These are phyloP conservation scores for Colletotrichum acutatum DNA, from an alignment of 2,329 filamentous ascomycete genomes.

Conservation along the genomic window DNA sequence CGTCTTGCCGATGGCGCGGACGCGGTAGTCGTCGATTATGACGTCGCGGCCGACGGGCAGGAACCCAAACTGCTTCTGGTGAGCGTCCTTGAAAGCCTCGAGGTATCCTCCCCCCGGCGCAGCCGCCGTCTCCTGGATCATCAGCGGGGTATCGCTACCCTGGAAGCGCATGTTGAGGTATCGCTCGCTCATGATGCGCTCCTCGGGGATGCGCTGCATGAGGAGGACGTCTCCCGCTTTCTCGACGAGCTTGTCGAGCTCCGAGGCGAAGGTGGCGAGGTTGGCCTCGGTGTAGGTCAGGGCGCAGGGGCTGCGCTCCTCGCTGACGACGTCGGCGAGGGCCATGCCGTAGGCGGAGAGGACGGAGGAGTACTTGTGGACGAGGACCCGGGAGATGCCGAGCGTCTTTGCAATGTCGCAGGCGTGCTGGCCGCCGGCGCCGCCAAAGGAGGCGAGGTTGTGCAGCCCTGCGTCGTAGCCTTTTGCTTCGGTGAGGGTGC, in stretches of 20 bases:
- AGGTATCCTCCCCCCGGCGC: constrained; percentile 38
- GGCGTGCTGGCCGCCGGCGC: constrained; percentile 53
- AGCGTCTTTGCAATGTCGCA: constrained; percentile 49
- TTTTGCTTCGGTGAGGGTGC: constrained; percentile 48
- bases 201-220: constrained; percentile 23
- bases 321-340: constrained; percentile 49
- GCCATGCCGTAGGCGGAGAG: constrained; percentile 56
- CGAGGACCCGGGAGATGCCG: constrained; percentile 49
- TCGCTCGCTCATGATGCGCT: constrained; percentile 40
- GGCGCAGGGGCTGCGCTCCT: constrained; percentile 45
- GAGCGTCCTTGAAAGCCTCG: constrained; percentile 47
- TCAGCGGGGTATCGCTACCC: constrained; percentile 55
- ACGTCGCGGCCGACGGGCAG: constrained; percentile 48
- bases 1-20: constrained; percentile 48
- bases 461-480: constrained; percentile 48
- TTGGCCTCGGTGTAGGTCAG: constrained; percentile 36
- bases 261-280: constrained; percentile 34
- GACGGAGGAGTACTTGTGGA: constrained; percentile 46
- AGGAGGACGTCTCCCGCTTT: constrained; percentile 52
- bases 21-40: constrained; percentile 54
- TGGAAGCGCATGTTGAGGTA: constrained; percentile 58
- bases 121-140: constrained; percentile 48
- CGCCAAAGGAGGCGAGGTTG: constrained; percentile 49
- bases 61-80: constrained; percentile 56
- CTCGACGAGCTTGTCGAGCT: constrained; percentile 42